Evolutionary conservation across 2,329 filamentous ascomycete genomes (phyloP), one percentile per base, ranked within the genome.

Genomic region (Beauveria sp.): DNA sequence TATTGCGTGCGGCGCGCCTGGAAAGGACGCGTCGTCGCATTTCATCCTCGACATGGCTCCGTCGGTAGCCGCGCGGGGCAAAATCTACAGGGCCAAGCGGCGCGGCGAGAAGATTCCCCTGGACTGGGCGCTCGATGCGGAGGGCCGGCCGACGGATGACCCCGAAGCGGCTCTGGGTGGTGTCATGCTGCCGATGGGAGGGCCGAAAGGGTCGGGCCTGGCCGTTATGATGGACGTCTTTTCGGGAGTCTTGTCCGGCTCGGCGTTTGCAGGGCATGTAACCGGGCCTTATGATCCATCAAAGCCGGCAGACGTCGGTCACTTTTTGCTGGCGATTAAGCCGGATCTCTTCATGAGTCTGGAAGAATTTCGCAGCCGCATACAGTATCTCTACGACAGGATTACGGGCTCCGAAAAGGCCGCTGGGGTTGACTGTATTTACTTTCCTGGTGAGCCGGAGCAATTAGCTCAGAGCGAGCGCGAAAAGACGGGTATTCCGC

Each of bases 141-240:
- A 92, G 18, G 90, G 90, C 0, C 77, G 77, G 14, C 79, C 75
- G n/a, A 91, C 89, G 0, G 83, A 88, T 61, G 89, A 95, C 67
- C 89, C 91, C 0, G 82, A 79, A 1, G 80, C 79, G 22, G 91
- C 90, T 0, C 75, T 95, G 10, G 83, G 85, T 40, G 90, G 90
- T 1, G 88, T 93, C 3, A 93, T 95, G 90, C 75, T 93, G 22
- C 90, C 90, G 0, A 92, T 95, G 88, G 90, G 90, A 2, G 90
- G 91, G 0, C 89, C 90, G 0, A 95, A 95, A 72, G 91, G 91
- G 0, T 90, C 87, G 2, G 91, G 83, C 0, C 72, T 95, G 46
- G 78, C 88, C 0, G 84, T 95, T 61, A 93, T 92, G 88, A 95
- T 95, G 91, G 90, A 95, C 69, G 88, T 96, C 2, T 93, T 95